Evolutionary conservation across 2,329 filamentous ascomycete species (phyloP), one percentile per base, ranked within the genome.

Genomic region (Didymella segeticola): DNA sequence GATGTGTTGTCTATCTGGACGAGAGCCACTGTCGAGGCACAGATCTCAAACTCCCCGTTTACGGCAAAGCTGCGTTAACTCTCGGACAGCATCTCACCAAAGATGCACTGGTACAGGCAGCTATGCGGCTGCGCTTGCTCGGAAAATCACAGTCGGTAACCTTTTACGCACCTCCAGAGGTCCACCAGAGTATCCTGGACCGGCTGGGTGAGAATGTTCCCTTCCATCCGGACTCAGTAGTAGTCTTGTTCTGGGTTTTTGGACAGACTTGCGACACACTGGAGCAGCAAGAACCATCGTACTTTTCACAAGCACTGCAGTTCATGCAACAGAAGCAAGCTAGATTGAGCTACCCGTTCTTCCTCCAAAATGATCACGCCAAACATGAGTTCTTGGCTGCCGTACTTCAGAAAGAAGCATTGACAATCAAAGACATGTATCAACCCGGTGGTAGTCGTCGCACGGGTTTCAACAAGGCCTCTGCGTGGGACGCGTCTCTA

Each of bases 81-180:
- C 69, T 88, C 0, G 82, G 81, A 0, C 74, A 83, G 0, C 78
- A 80, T 1, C 80, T 85, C 47, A 86, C 82, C 0, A 88, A 88
- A 53, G 86, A 88, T 49, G 78, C 83, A 8, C 80, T 82, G 0
- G 83, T 86, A 0, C 85, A 89, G 84, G 86, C 86, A 47, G 85
- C 86, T 0, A 89, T 89, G 86, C 75, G 87, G 53, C 69, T 89
- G 0, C 78, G 87, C 1, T 82, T 88, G 38, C 74, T 90, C 0
- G 80, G 74, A 0, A 77, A 77, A 2, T 82, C 82, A 0, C 86
- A 89, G 50, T 82, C 81, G 0, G 67, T 89, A 0, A 70, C 73
- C 0, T 82, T 81, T 42, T 79, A 85, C 17, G 79, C 82, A 0
- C 84, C 86, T 0, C 82, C 81, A 0, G 86, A 89, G 62, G 85